Evolutionary conservation across 192 early-diverging fungal species (phyloP), one percentile per base, ranked within the genome.

Genomic region (Backusella liffmaniae): DNA sequence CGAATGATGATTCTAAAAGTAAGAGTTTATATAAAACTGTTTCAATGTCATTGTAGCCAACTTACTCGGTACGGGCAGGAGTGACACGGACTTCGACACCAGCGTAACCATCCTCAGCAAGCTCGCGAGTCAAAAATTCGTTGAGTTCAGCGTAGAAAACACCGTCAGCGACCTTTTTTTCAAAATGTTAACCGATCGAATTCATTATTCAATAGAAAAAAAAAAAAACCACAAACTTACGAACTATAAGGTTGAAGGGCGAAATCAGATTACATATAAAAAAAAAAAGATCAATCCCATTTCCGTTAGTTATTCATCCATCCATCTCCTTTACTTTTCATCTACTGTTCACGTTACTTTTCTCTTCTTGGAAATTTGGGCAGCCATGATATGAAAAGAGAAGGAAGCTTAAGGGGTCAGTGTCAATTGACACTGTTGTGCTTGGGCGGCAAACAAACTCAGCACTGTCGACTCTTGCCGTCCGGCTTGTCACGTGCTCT

Each of bases 121-220:
- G 91, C 88, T 97, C 95, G 84, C 96, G 96, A 84, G 94, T 93
- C 88, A 99, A 94, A 91, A 97, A 97, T 89, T 97, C 96, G 93
- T 99, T 99, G 85, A 99, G 92, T 89, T 99, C 98, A 87, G 98
- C 96, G 92, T 96, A 98, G 91, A 99, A 99, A 73, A 99, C 96
- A 94, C 98, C 98, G 89, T 99, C 98, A 87, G 98, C 98, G 82
- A 99, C 94, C 71, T 56, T 37, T 49, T 49, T 49, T 32, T 32
- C 32, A 21, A 23, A 53, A 26, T 59, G 7, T 59, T 59, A 6
- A 59, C 26, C 8, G 53, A 59, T 59, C 53, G 53, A 23, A 21
- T 62, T 65, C n/a, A 56, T 2, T 36, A 26, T 10, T 26, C 26
- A 26, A 26, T 26, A 26, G 26, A 34, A 15, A 66, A 66, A 26